Base-by-base conservation (phyloP, 2,329 filamentous ascomycete species). In the Dactylellina drechsleri region DNA sequence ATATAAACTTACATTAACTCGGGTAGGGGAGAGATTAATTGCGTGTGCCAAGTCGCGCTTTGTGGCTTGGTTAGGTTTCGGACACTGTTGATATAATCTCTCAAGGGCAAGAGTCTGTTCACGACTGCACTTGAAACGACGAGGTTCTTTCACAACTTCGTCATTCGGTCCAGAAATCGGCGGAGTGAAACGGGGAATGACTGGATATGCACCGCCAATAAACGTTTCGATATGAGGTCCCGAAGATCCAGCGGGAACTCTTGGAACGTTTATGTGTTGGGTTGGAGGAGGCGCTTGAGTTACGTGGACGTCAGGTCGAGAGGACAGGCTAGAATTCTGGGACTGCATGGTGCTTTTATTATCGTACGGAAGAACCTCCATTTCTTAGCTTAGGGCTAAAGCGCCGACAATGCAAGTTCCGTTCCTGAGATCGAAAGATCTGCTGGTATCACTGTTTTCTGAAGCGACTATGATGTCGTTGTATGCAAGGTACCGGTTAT, bases 91-190 rank as follows among this genome's bases (percentile, higher is more conserved):
- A 47, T 75, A 75, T 54, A 75, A 60, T 65, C 64, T 75, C 47
- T 75, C 71, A 8, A 75, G 64, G 13, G 71, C 71, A 43, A 75
- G 64, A 13, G 71, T 75, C 53, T 75, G 71, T 64, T 75, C 64
- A 31, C 64, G 71, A 20, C 71, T 75, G 58, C 64, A 75, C n/a
- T 75, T 75, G 28, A 75, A 75, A 60, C 71, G 71, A 56, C 71
- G 71, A 43, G 71, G 47, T 56, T 75, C 71, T 50, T 75, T 75
- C 28, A 65, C 58, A 54, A 60, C 54, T 53, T 75, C 71, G 36
- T 75, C 71, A 43, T 47, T 75, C 18, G 71, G 64, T 58, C 62
- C 70, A 53, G 70, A 67, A 47, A 75, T 62, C 28, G 71, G 64
- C 43, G 71, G 71, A 41, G 71, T 68, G 18, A 75, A 75, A 50